Evolutionary conservation across 768 basidiomycete genomes (phyloP).

Genomic region (Hemileccinum impolitum): DNA sequence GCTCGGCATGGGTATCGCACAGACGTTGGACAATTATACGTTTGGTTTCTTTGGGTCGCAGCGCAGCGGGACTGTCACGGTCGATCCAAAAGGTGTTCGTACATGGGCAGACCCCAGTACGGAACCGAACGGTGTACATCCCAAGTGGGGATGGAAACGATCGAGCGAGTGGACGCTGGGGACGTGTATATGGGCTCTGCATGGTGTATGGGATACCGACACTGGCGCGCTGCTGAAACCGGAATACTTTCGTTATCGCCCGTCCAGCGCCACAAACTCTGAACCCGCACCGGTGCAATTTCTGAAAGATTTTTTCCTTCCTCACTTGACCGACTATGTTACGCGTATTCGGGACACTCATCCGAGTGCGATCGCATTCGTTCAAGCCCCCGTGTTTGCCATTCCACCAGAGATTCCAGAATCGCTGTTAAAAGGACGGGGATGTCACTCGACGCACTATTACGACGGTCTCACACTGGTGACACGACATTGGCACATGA

Average conservation of each 20-base stretch:
- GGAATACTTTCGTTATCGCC: conserved; percentile 62
- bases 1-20: conserved; percentile 83
- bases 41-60: conserved; percentile 80
- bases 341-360: conserved; percentile 62
- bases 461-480: conserved; percentile 94
- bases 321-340: conserved; percentile 60
- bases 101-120: conserved; percentile 68
- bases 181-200: conserved; percentile 81
- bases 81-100: conserved; percentile 80
- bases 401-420: conserved; percentile 63
- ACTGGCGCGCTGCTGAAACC: conserved; percentile 64
- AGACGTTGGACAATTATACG: conserved; percentile 78
- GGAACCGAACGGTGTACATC: conserved; percentile 52
- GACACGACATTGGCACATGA: conserved; percentile 91
- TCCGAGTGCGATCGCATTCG: conserved; percentile 82
- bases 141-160: conserved; percentile 83
- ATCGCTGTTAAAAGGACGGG: conserved; percentile 60
- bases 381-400: conserved; percentile 89
- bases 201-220: conserved; percentile 84
- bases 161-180: conserved; percentile 73
- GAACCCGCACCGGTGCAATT: conserved; percentile 53
- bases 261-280: background rate
- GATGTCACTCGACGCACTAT: conserved; percentile 78
- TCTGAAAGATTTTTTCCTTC: conserved; percentile 74
- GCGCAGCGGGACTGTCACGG: conserved; percentile 66